Conservation (phyloP, 768 basidiomycete species). For the Podaxis sp. region DNA sequence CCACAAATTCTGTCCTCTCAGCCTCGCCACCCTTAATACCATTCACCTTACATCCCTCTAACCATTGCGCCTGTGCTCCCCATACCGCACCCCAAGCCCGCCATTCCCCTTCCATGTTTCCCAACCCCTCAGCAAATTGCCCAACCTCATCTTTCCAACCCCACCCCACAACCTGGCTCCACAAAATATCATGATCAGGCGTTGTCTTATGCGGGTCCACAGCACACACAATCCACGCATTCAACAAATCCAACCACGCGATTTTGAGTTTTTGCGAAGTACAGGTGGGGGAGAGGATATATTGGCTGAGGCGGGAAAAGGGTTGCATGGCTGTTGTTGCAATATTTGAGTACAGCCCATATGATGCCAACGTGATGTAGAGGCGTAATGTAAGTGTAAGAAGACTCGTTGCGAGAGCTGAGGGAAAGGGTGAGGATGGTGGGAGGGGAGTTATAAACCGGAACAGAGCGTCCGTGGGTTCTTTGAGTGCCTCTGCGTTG, state of each 20-base stretch:
- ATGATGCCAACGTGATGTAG: constrained; percentile 66
- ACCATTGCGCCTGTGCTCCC: constrained; percentile 62
- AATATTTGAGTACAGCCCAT: constrained; percentile 75
- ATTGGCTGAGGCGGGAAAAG: constrained; percentile 51
- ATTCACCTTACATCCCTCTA: constrained; percentile 79
- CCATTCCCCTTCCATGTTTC: constrained; percentile 32
- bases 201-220: constrained; percentile 89
- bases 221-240: constrained; percentile 79
- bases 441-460: constrained; percentile 69
- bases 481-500: constrained; percentile 58
- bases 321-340: constrained; percentile 62
- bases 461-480: constrained; percentile 63
- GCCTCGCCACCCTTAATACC: constrained; percentile 61
- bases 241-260: constrained; percentile 61
- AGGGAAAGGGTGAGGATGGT: constrained; percentile 36
- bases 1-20: constrained; percentile 50
- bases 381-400: constrained; percentile 59
- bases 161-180: constrained; percentile 85
- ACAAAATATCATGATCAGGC: constrained; percentile 83
- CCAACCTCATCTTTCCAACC: constrained; percentile 66
- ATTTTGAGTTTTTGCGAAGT: constrained; percentile 34
- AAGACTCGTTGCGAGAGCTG: constrained; percentile 47
- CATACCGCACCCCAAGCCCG: constrained; percentile 50
- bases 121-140: constrained; percentile 36
- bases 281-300: constrained; percentile 40